Conservation (phyloP, 352 stramenopile species). For the Phytopythium chamaehyphon region DNA sequence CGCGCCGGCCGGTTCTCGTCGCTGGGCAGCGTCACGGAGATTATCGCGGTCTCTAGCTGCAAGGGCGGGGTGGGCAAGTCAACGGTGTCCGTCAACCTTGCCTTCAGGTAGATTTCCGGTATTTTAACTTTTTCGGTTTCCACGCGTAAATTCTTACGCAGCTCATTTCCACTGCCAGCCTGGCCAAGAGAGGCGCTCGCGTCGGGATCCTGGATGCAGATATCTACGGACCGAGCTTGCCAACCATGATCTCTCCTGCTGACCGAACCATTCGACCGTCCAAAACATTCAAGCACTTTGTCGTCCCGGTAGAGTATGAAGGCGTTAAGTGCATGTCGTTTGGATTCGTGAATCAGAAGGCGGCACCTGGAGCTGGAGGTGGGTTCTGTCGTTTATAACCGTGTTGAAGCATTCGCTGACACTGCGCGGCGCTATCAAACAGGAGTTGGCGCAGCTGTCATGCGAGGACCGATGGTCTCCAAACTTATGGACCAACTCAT, state of each 20-base stretch:
- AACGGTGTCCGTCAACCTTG: slow-evolving; percentile 98
- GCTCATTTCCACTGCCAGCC: slow-evolving; percentile 20
- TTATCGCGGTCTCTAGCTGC: slow-evolving; percentile 91
- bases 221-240: slow-evolving; percentile 98
- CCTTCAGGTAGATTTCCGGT: slow-evolving; percentile 88
- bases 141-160: no score
- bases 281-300: slow-evolving; percentile 63
- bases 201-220: slow-evolving; percentile 99
- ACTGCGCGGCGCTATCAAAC: background rate
- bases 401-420: background rate
- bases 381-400: background rate
- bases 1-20: slow-evolving; percentile 71
- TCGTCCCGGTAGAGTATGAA: slow-evolving; percentile 82
- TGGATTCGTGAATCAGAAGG: slow-evolving; percentile 88
- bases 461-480: slow-evolving; percentile 98
- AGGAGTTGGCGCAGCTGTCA: slow-evolving; percentile 88
- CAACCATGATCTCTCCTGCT: slow-evolving; percentile 91
- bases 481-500: slow-evolving; percentile 97
- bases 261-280: slow-evolving; percentile 71
- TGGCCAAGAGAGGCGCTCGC: slow-evolving; percentile 85
- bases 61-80: slow-evolving; percentile 99
- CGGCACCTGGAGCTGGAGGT: slow-evolving; percentile 71
- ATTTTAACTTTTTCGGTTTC: no score
- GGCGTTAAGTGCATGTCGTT: slow-evolving; percentile 93
- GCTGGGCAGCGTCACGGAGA: slow-evolving; percentile 78